phyloP scores from a whole-genome alignment of 129 eudicot species.

The Oenanthe sinensis region DNA sequence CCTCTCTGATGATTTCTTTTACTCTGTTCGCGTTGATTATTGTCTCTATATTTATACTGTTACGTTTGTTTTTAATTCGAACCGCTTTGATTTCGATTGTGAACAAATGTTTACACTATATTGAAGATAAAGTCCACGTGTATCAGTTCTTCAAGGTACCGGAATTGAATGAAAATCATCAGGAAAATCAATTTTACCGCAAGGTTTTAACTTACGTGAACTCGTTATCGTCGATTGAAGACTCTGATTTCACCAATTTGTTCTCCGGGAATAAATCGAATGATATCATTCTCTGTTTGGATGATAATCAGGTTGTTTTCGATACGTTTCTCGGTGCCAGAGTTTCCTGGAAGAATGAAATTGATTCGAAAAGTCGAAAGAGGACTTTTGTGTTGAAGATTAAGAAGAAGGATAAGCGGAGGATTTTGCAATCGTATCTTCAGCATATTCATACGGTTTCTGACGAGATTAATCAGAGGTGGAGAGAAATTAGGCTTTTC shows the following conservation, averaged over 20 bases:
- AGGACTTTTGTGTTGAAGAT: conserved; percentile 37
- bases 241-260: conserved; percentile 63
- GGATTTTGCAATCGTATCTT: conserved; percentile 53
- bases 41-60: conserved; percentile 13
- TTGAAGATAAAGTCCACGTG: conserved; percentile 53
- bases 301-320: conserved; percentile 34
- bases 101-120: conserved; percentile 41
- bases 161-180: conserved; percentile 42
- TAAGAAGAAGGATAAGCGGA: conserved; percentile 52
- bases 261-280: conserved; percentile 45
- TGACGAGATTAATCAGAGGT: conserved; percentile 49
- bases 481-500: conserved; percentile 37
- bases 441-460: conserved; percentile 60
- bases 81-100: conserved; percentile 35
- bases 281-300: conserved; percentile 45
- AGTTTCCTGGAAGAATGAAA: conserved; percentile 40
- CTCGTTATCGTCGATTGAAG: conserved; percentile 62
- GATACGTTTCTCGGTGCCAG: conserved; percentile 68
- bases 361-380: conserved; percentile 8
- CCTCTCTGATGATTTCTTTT: conserved; percentile 5
- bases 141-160: conserved; percentile 60
- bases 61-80: conserved; percentile 44
- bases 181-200: conserved; percentile 49
- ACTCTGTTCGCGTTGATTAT: not conserved
- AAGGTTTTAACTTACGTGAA: conserved; percentile 51